Base-by-base conservation (phyloP, 2,329 filamentous ascomycete genomes). In the Stagonosporopsis vannaccii region DNA sequence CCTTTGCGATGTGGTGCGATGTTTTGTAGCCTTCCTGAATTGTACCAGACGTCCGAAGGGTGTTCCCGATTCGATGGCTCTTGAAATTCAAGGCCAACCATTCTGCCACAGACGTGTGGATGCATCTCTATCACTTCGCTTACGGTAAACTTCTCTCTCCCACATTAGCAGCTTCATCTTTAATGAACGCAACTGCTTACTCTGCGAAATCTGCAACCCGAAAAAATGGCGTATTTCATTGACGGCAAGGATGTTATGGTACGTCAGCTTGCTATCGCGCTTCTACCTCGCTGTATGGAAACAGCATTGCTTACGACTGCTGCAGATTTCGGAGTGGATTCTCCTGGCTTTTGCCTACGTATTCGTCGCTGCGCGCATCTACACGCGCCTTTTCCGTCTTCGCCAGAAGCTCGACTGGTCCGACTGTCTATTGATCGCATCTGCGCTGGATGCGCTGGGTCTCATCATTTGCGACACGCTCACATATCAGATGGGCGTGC, bases 311-410 rank as follows among this genome's bases (percentile, higher is more conserved):
- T 32, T 4, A 26, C 22, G 15, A 20, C 15, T 12, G 20, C 8
- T 5, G 48, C 30, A 64, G 62, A 62, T 67, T 44, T 62, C 59
- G 28, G 64, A 67, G 58, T 65, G 61, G 61, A 62, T 65, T 30
- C 56, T 67, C 11, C 48, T 65, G 1, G 44, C 49, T 19, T 23
- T 67, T 11, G 62, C 64, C 7, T 65, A 65, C 46, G 11, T 52
- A 0, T 67, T 67, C 30, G 64, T 67, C 7, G 61, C 57, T 6
- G 57, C 58, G 22, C 64, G 64, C 39, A 52, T 60, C 50, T 60
- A 63, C 32, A 48, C 55, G 44, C 56, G 62, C 22, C 17, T 63
- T 4, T 58, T 63, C n/a, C 58, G 58, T 19, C 55, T 63, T 11
- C 62, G 49, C 22, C 46, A 60, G 47, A 63, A 46, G 44, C 30